Conservation (phyloP, 148 eudicot species). For the Chenopodium formosanum region DNA sequence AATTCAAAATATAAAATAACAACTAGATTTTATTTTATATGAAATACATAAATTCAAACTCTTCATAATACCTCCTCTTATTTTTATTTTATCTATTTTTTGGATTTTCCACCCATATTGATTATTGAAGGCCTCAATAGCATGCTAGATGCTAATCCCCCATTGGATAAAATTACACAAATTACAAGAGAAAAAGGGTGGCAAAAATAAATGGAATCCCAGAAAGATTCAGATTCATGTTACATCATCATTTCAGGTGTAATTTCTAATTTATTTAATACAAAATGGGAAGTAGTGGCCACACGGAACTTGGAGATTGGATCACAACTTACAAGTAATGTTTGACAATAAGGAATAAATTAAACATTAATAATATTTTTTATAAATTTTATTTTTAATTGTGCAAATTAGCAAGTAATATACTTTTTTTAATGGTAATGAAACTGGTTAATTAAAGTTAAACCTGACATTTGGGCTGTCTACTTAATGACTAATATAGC, state of each 20-base stretch:
- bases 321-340: neutral
- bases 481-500: neutral
- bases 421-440: no score
- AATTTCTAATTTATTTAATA: neutral
- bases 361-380: no score
- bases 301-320: neutral
- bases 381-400: no score
- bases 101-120: neutral
- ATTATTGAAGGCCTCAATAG: neutral
- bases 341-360: neutral
- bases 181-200: neutral
- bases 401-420: neutral
- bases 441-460: neutral
- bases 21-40: no score
- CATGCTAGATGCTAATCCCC: neutral
- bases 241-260: neutral
- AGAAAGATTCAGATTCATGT: conserved; percentile 5
- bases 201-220: neutral
- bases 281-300: neutral
- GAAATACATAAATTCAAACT: no score
- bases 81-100: neutral
- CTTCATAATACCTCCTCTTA: neutral
- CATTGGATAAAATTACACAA: neutral
- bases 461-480: neutral
- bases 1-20: no score